Percentiles rank a stretch among this genome's conserved stretches.
Evolutionary conservation across 2,329 filamentous ascomycete species (phyloP).

Genomic region (Metarhizium rileyi): DNA sequence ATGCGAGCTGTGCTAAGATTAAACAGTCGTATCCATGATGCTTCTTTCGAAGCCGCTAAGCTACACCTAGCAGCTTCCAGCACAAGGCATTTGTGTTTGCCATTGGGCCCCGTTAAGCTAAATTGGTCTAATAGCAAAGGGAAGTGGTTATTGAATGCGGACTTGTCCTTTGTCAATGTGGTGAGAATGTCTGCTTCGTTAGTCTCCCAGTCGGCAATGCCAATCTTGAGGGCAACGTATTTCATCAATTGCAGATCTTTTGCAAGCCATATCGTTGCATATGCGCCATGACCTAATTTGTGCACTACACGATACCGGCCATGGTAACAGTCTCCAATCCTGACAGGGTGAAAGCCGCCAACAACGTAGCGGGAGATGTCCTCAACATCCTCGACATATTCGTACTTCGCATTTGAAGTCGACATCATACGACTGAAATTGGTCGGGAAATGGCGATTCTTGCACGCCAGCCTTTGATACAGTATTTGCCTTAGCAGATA

Average conservation of each 20-base stretch:
- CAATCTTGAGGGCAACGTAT: slow-evolving; percentile 25
- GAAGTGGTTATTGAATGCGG: background rate
- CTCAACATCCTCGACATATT: background rate
- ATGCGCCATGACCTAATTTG: background rate
- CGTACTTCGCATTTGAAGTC: background rate
- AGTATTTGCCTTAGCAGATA: background rate
- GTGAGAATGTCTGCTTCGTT: slow-evolving; percentile 15
- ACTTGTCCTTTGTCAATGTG: background rate
- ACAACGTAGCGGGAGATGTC: background rate
- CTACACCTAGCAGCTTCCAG: slow-evolving; percentile 16
- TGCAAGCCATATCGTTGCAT: background rate
- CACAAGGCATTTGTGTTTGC: slow-evolving; percentile 18
- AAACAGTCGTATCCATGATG: slow-evolving; percentile 11
- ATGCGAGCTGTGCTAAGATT: slow-evolving; percentile 17
- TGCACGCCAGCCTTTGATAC: background rate
- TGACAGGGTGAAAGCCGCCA: background rate
- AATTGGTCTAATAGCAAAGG: slow-evolving; percentile 15
- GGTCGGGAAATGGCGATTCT: background rate
- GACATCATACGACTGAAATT: background rate
- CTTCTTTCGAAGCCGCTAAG: slow-evolving; percentile 13
- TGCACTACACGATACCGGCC: background rate
- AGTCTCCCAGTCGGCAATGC: slow-evolving; percentile 13
- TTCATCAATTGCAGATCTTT: background rate
- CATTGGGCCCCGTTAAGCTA: slow-evolving; percentile 16
- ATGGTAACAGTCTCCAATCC: background rate